Base-by-base conservation (phyloP, 805 yeast species). In the Starmerella khaoyaiensis region DNA sequence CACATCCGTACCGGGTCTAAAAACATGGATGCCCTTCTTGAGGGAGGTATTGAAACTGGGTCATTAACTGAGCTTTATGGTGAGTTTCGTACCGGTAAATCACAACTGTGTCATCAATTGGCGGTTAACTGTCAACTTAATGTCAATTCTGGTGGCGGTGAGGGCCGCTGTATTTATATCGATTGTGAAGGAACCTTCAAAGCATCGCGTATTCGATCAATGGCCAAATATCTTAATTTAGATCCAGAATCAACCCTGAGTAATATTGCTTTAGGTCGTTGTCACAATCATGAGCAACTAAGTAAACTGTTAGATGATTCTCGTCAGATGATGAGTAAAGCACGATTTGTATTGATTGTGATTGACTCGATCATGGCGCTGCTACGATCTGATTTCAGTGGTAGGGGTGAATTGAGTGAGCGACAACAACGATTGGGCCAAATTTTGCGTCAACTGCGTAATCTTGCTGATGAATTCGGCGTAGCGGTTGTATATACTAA, bases 351-450 rank as follows among this genome's bases (percentile, higher is more conserved):
- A 5, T 59, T 90, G 47, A 66, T 90, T 42, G 79, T 90, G 44
- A 95, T 90, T n/a, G 98, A 90, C 60, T 83, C 96, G 9, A 81
- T 90, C 43, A 90, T 93, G 96, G 93, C 96, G 1, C 65, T 86
- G 28, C 86, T 86, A 59, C 72, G 98, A 59, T 84, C 97, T 0
- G 98, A 90, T 62, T 90, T 73, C 56, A 69, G 84, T 15, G 98
- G 98, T 22, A 71, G 98, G 58, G 98, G 95, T 23, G 98, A 90
- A 59, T 68, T 90, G 46, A 77, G 93, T 50, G 94, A 95, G 4
- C 70, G 98, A 49, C 98, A 90, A 61, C 73, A 76, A 64, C 95
- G 83, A 53, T 86, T 90, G 39, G 96, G 96, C 21, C 79, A 77
- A 59, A 84, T 79, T 54, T 76, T 90, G 86, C 70, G 97, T 51